Percentiles rank a stretch among this genome's conserved stretches.
These are phyloP conservation scores for Syzygium oleosum DNA, from an alignment of 345 rosid species.

Conservation along the genomic window DNA sequence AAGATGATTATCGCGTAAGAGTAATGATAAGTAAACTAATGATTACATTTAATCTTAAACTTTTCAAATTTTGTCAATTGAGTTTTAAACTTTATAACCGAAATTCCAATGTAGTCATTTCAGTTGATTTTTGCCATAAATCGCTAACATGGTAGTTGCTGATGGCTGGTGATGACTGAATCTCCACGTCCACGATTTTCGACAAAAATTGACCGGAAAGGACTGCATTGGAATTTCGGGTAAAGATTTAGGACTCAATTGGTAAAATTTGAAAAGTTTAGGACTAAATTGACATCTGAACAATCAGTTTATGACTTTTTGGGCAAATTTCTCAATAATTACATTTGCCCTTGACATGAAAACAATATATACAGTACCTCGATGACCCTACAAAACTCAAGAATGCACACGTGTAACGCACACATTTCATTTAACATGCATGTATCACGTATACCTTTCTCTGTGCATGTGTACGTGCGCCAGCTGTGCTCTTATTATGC, in stretches of 20 bases:
- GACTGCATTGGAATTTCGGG: accelerated
- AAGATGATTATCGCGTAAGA: too few species aligned
- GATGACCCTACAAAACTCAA: too few species aligned
- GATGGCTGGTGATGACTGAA: neutral
- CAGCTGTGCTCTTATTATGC: neutral
- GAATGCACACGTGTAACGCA: too few species aligned
- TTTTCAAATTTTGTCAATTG: neutral
- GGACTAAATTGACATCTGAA: accelerated
- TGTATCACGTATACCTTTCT: neutral
- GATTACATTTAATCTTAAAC: too few species aligned
- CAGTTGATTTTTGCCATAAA: accelerated
- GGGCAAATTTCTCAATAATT: neutral
- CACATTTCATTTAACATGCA: neutral
- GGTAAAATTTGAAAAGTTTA: neutral
- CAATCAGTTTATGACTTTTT: accelerated
- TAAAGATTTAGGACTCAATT: accelerated
- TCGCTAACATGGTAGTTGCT: too few species aligned
- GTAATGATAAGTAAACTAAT: too few species aligned
- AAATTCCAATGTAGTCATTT: too few species aligned
- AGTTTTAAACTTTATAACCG: too few species aligned
- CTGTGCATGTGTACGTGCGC: neutral
- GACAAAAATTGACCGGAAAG: accelerated
- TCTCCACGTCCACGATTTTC: accelerated
- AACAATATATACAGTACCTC: too few species aligned
- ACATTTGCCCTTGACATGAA: neutral